Evolutionary conservation across 2,329 filamentous ascomycete species (phyloP), one percentile per base, ranked within the genome.

Genomic region (Diaporthe aspalathi): DNA sequence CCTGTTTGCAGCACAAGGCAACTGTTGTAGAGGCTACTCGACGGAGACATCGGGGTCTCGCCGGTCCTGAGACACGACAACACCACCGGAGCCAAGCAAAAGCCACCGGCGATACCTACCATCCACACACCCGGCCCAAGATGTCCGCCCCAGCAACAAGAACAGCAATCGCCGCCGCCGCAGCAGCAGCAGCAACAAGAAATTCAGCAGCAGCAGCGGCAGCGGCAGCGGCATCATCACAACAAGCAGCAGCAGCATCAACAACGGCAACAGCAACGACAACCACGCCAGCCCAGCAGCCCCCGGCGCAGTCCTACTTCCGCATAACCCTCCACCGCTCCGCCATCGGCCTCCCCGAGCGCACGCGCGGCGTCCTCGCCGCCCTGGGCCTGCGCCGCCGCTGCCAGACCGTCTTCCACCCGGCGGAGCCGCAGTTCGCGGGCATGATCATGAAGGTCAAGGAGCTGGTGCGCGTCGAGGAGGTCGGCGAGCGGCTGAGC

Each of bases 401-500:
- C 78, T 91, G 92, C 88, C 91, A 91, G 78, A 95, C 93, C 68
- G 95, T 97, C 78, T 97, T 97, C 86, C 92, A 97, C 82, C 93
- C 93, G 47, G 94, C 97, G 73, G 89, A 89, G 73, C 90, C 91
- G 52, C 91, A 94, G 76, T 90, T 94, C 73, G 95, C 95, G 12
- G 95, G 95, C 79, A 94, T 97, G 85, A 94, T 98, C 78, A 92
- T 98, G 87, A 92, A 92, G 82, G 94, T 98, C 77, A 98, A 98
- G 86, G 95, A 98, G 84, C 85, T 98, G 74, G 93, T 98, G 56
- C 87, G 89, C 68, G 94, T 97, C 45, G 85, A 90, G 75, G 94
- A 97, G 83, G 94, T 97, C 54, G 90, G 91, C 43, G 80, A 83
- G 73, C 81, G 87, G 40, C 80, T 94, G 82, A 91, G 86, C 9